Evolutionary conservation across 73 alveolate genomes (phyloP).

Genomic region (Tetrahymena thermophila): DNA sequence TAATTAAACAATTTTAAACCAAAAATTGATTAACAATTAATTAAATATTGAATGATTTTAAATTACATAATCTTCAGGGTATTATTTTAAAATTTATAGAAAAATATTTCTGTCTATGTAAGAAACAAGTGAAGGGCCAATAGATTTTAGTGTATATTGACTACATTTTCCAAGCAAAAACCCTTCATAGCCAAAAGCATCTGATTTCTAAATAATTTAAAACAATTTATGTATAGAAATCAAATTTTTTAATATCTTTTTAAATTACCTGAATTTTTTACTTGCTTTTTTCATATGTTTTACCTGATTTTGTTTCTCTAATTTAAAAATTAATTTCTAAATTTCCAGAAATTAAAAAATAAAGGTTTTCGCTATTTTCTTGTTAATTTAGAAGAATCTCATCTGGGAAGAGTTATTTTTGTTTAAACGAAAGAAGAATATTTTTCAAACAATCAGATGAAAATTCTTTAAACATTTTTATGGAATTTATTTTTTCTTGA

Average conservation of each 20-base stretch:
- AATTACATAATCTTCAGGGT: neutral
- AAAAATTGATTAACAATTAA: neutral
- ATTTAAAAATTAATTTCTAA: neutral
- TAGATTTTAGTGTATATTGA: neutral
- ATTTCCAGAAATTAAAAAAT: neutral
- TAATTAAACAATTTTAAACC: neutral
- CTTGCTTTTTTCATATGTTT: neutral
- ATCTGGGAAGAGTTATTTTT: neutral
- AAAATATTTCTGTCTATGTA: neutral
- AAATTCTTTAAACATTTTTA: neutral
- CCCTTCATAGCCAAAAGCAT: neutral
- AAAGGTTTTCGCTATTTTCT: neutral
- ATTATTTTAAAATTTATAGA: neutral
- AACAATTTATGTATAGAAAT: neutral
- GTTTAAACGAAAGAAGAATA: neutral
- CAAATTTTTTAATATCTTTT: neutral
- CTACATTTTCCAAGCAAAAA: neutral
- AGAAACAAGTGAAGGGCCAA: neutral
- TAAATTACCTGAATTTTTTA: neutral
- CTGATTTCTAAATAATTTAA: neutral
- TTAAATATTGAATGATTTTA: neutral
- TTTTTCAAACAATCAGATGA: neutral
- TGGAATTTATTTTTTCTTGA: neutral
- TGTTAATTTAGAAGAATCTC: neutral
- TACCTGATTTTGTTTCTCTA: neutral